A percentile compares a stretch with the other conserved stretches of the same genome.
phyloP scores from a whole-genome alignment of 2,329 filamentous ascomycete species.

The Aspergillus arachidicola region DNA sequence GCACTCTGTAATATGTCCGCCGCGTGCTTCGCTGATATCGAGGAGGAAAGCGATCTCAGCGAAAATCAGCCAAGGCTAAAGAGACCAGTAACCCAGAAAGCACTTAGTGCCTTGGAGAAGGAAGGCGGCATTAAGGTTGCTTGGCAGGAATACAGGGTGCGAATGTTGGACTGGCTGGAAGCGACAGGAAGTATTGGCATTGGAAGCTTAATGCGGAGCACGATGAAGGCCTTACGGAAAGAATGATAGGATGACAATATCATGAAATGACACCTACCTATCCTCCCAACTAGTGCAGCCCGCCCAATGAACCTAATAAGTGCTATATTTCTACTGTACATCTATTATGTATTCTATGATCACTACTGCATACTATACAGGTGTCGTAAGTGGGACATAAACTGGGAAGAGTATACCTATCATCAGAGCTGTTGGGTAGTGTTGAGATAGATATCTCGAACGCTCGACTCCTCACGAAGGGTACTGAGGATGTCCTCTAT shows the following conservation, averaged over 20 bases:
- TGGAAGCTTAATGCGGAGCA: conserved; percentile 73
- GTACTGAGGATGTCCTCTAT: conserved; percentile 61
- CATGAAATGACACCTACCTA: background rate
- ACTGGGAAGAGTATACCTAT: background rate
- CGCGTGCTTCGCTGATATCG: conserved; percentile 50
- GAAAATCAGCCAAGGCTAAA: conserved; percentile 29
- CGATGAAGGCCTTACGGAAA: conserved; percentile 73
- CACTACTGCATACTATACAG: background rate
- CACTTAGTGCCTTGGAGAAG: conserved; percentile 63
- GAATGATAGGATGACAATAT: conserved; percentile 24
- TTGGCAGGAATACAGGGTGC: conserved; percentile 75
- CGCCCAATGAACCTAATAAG: background rate
- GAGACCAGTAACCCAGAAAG: conserved; percentile 68
- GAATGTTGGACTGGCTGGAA: conserved; percentile 71
- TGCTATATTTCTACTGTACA: background rate
- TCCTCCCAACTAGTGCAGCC: background rate
- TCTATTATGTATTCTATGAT: background rate
- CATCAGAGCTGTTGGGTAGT: conserved; percentile 31
- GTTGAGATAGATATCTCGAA: conserved; percentile 82
- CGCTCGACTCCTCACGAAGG: conserved; percentile 66
- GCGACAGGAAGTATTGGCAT: conserved; percentile 66
- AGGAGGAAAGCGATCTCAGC: conserved; percentile 44
- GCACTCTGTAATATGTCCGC: conserved; percentile 50
- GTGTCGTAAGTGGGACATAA: conserved; percentile 1
- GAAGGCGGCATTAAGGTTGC: conserved; percentile 67